Evolutionary conservation across 441 rosid genomes (phyloP).

Genomic region (Manihot esculenta): DNA sequence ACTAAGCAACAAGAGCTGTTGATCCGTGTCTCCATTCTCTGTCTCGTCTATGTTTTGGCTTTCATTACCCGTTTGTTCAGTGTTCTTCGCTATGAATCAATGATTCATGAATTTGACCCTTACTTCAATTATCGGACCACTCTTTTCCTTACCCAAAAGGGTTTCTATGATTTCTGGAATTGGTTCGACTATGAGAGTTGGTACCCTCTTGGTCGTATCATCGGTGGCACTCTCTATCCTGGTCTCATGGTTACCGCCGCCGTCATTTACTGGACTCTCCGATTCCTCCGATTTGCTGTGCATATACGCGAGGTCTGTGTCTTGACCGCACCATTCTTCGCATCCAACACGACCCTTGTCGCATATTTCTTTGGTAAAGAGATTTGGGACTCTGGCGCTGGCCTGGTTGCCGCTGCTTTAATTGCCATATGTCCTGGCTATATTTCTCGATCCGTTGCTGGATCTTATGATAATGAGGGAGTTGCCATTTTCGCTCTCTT

Average conservation of each 20-base stretch:
- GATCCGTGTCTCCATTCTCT: constrained; percentile 76
- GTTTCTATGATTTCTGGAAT: constrained; percentile 97
- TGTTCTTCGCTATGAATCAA: constrained; percentile 94
- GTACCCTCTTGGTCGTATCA: constrained; percentile 95
- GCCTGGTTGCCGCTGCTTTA: constrained; percentile 82
- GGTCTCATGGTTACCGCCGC: constrained; percentile 99
- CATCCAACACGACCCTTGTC: constrained; percentile 88
- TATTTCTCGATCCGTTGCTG: constrained; percentile 91
- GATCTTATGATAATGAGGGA: constrained; percentile 90
- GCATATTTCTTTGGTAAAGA: constrained; percentile 97
- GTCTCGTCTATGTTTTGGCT: constrained; percentile 78
- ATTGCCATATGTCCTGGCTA: constrained; percentile 94
- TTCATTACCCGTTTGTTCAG: constrained; percentile 86
- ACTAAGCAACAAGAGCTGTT: constrained; percentile 95
- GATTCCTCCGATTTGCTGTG: constrained; percentile 72
- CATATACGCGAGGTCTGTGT: constrained; percentile 98
- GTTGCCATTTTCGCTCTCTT: constrained; percentile 86
- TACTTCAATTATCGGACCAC: constrained; percentile 97
- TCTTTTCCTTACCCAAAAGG: constrained; percentile 81
- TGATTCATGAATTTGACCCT: constrained; percentile 99
- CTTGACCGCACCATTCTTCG: constrained; percentile 93
- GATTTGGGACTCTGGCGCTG: constrained; percentile 96
- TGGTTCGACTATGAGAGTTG: constrained; percentile 98
- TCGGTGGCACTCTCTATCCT: constrained; percentile 95
- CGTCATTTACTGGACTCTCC: constrained; percentile 60